Base-by-base conservation (phyloP, 306 rosid species). In the Ziziphus jujuba region DNA sequence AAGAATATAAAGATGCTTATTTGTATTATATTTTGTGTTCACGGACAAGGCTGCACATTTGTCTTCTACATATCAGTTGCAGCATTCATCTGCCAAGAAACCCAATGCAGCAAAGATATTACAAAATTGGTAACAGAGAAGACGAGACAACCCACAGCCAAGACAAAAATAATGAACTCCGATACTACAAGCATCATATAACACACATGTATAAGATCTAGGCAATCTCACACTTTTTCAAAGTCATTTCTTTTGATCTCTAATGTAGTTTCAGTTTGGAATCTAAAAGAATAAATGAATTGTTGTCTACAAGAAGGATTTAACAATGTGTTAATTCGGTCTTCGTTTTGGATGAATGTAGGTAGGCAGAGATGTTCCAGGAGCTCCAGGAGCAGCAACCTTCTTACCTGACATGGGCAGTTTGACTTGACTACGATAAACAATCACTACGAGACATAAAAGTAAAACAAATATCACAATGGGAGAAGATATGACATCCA, bases 1-100 rank as follows among this genome's bases (percentile, higher is more conserved):
- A 93, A 75, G 99, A 93, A 64, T 87, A 90, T 59, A 93, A 93
- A 80, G 97, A 93, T 73, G 95, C 99, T 40, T 81, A 85, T 79
- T 71, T 93, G 86, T 90, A 88, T 84, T 93, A 93, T 80, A 83
- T 93, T 63, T 75, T 90, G 90, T 53, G 80, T 88, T 63, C 96
- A 93, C 79, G 96, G 97, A 61, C 84, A 81, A 83, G 99, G 99
- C 36, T 89, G 95, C 61, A 93, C 89, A 15, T 86, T 93, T 61
- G 97, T 90, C 55, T 93, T 93, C 56, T 93, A 97, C 73, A 86
- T 95, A 0, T 88, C 99, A 73, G 78, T 88, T 58, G 95, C 99
- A 47, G 99, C 99, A n/a, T n/a, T n/a, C n/a, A n/a, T n/a, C n/a
- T n/a, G n/a, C n/a, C n/a, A n/a, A n/a, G n/a, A n/a, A n/a, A n/a